Conservation (phyloP, 345 rosid genomes). For the Eucalyptus guilfoylei region DNA sequence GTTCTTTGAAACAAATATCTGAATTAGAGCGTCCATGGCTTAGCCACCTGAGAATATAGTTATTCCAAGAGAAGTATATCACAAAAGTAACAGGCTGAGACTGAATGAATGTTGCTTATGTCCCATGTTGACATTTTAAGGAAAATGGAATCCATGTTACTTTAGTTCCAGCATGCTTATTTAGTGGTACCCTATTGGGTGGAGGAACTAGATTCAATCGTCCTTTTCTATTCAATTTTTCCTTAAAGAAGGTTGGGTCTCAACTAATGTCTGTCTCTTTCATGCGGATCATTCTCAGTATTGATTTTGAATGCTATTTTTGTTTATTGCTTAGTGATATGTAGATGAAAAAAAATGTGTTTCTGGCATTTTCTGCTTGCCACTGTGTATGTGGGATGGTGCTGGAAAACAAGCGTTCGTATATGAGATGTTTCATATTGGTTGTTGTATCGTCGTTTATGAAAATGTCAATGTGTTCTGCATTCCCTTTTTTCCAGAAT, state of each 20-base stretch:
- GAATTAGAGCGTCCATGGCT: background rate
- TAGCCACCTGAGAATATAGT: background rate
- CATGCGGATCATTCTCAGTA: background rate
- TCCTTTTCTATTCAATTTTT: background rate
- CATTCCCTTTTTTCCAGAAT: background rate
- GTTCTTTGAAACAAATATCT: background rate
- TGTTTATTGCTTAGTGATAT: background rate
- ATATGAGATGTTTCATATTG: background rate
- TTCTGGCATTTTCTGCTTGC: background rate
- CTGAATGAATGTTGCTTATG: background rate
- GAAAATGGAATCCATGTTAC: background rate
- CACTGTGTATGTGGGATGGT: background rate
- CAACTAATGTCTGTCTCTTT: background rate
- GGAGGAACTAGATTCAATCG: background rate
- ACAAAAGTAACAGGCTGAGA: background rate
- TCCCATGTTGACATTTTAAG: background rate
- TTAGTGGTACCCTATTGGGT: background rate
- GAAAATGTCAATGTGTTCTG: background rate
- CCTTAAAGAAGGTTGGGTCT: background rate
- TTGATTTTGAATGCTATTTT: background rate
- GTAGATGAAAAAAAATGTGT: background rate
- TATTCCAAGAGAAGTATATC: background rate
- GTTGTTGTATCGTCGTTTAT: background rate
- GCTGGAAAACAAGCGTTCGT: background rate
- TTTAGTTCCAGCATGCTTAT: background rate